phyloP scores from a whole-genome alignment of 1,284 basidiomycete species.

The Exobasidium rhododendri region DNA sequence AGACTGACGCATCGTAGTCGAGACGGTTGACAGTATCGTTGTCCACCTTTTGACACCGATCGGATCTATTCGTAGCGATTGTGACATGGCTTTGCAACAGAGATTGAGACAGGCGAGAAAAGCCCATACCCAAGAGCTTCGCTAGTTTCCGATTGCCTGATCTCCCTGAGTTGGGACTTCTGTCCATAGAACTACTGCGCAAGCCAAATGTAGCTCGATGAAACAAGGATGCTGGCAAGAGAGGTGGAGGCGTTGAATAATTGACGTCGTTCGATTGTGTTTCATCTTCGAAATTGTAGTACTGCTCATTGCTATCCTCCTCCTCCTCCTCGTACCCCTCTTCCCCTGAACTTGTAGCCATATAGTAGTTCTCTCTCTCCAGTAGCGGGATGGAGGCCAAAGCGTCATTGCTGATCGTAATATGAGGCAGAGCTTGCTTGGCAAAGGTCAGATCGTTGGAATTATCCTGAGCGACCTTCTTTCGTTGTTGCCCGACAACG shows the following conservation, averaged over 20 bases:
- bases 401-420: neutral
- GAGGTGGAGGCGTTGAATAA: neutral
- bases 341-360: neutral
- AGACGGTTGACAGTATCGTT: neutral
- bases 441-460: neutral
- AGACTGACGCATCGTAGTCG: neutral
- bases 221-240: neutral
- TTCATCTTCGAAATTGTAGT: neutral
- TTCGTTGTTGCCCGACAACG: neutral
- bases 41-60: too few species aligned
- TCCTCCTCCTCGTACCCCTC: neutral
- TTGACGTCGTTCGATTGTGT: neutral
- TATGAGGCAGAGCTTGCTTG: neutral
- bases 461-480: neutral
- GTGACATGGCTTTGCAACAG: too few species aligned
- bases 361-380: neutral
- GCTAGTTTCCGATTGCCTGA: too few species aligned
- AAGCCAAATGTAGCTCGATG: constrained; percentile 4
- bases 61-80: too few species aligned
- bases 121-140: too few species aligned
- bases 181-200: neutral
- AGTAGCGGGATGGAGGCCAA: neutral
- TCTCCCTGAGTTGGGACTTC: neutral
- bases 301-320: neutral
- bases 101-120: too few species aligned